Conservation (phyloP, 495 filamentous ascomycete species). For the Neurospora hispaniola region DNA sequence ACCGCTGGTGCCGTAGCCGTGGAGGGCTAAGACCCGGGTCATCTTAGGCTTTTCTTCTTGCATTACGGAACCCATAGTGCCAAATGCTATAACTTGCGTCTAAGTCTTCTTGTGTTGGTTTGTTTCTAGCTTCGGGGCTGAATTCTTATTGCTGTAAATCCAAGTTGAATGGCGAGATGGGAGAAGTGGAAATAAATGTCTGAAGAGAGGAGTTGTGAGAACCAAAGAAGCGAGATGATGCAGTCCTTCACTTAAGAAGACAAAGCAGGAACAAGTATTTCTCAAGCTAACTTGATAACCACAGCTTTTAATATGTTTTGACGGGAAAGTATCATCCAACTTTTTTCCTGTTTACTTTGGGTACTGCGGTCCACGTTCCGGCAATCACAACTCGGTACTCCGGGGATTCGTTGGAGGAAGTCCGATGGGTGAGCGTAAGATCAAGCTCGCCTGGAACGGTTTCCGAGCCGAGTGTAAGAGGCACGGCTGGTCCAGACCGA, state of each 20-base stretch:
- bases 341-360: not conserved
- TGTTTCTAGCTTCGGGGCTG: not conserved
- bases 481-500: not conserved
- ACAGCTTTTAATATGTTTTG: not conserved
- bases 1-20: conserved; percentile 51
- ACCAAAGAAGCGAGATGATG: not conserved
- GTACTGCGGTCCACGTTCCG: not conserved
- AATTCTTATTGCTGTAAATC: not conserved
- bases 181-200: not conserved
- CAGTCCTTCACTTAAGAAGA: not conserved
- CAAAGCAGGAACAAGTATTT: not conserved
- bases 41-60: not conserved
- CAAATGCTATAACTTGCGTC: not conserved
- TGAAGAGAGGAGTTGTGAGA: not conserved
- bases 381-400: not conserved
- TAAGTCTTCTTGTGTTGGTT: not conserved
- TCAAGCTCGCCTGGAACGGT: not conserved
- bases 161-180: not conserved
- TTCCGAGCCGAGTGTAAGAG: not conserved
- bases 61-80: not conserved
- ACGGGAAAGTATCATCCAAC: not conserved
- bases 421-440: not conserved
- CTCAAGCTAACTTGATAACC: not conserved
- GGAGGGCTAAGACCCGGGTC: conserved; percentile 54
- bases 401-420: not conserved